These are phyloP conservation scores for Solanum dulcamara DNA, from an alignment of 257 asterid genomes.

Conservation along the genomic window DNA sequence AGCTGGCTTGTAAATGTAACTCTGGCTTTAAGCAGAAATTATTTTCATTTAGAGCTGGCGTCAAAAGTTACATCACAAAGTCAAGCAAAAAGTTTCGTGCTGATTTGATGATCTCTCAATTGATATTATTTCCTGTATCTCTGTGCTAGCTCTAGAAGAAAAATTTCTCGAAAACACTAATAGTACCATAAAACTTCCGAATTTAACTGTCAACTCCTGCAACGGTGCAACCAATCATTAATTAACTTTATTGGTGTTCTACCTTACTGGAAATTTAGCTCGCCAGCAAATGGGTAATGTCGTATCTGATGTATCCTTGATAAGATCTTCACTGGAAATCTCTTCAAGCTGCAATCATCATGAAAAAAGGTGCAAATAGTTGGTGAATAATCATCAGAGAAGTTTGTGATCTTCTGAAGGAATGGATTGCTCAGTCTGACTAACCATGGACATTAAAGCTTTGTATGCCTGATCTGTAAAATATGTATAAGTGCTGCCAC, in stretches of 20 bases:
- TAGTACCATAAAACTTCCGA: not conserved
- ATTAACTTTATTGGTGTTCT: not conserved
- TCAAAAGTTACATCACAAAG: not conserved
- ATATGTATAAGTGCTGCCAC: slow-evolving; percentile 68
- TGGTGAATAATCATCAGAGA: not conserved
- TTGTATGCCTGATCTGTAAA: slow-evolving; percentile 48
- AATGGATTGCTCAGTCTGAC: slow-evolving; percentile 1
- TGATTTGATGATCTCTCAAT: not conserved
- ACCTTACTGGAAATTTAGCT: slow-evolving; percentile 48
- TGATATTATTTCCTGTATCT: not conserved
- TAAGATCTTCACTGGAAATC: slow-evolving; percentile 33
- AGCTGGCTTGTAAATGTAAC: not conserved
- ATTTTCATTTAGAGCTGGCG: not conserved
- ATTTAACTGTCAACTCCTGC: not conserved
- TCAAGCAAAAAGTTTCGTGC: not conserved
- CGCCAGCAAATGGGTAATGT: slow-evolving; percentile 67
- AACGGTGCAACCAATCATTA: not conserved
- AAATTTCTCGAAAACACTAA: not conserved
- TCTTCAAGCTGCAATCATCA: slow-evolving; percentile 34
- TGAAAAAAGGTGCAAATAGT: not conserved
- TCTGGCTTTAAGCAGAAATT: not conserved
- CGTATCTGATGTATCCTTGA: slow-evolving; percentile 44
- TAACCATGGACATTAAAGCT: slow-evolving; percentile 40
- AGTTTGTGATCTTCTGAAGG: not conserved
- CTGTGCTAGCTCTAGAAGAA: not conserved